Conservation (phyloP, 495 filamentous ascomycete species). For the Aspergillus carlsbadensis region DNA sequence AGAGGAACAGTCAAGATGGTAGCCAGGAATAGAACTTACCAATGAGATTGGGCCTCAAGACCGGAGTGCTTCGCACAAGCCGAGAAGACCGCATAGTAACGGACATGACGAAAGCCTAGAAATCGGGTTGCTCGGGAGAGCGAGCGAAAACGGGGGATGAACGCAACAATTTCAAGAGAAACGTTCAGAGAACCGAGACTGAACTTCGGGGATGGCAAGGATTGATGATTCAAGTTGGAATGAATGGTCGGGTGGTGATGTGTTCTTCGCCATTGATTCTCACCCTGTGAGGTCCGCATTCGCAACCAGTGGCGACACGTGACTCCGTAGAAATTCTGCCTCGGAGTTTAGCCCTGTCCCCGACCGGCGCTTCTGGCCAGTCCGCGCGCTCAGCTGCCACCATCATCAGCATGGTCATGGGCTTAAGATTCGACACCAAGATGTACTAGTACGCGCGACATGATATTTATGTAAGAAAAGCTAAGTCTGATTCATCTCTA, state of each 20-base stretch:
- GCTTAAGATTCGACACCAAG: too few relatives aligned
- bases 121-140: conserved; percentile 26
- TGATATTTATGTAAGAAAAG: too few relatives aligned
- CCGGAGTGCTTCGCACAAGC: conserved; percentile 40
- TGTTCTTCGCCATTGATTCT: conserved; percentile 8
- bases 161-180: conserved; percentile 23
- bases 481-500: not conserved
- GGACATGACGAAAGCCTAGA: conserved; percentile 41
- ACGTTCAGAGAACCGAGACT: not conserved
- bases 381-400: not conserved
- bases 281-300: conserved; percentile 13
- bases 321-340: conserved; percentile 17
- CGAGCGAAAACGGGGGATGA: conserved; percentile 25
- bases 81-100: conserved; percentile 44
- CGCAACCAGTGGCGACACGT: conserved; percentile 29
- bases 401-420: too few relatives aligned
- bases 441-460: too few relatives aligned
- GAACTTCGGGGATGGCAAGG: not conserved
- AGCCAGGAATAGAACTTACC: conserved; percentile 25
- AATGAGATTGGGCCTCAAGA: conserved; percentile 33
- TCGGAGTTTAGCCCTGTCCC: conserved; percentile 26
- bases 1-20: not conserved
- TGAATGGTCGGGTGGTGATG: conserved; percentile 17
- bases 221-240: conserved; percentile 5
- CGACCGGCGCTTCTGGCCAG: not conserved